Base-by-base conservation (phyloP, 78 protist species). In the Tieghemostelium lacteum region DNA sequence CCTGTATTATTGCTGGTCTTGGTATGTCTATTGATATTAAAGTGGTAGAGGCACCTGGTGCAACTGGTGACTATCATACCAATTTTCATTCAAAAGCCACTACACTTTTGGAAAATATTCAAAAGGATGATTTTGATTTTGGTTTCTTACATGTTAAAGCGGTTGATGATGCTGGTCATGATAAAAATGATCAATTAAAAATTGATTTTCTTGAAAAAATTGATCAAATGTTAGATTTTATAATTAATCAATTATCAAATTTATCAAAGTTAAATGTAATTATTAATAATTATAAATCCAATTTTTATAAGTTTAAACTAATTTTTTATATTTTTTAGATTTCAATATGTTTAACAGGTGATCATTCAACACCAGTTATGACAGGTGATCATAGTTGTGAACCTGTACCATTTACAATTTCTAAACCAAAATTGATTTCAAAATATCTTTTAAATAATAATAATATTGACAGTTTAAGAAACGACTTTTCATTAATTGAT, bases 81-180 rank as follows among this genome's bases (percentile, higher is more conserved):
- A 88, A 96, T 34, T 73, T 95, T 50, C 33, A 72, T 24, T 37
- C 94, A 37, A 96, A 96, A 70, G 96, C 92, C 16, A 45, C 31
- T 26, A 80, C 91, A 0, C 69, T 74, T 12, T 39, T 69, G 24
- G 65, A 72, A 6, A 29, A 57, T 50, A 8, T 96, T 8, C 40
- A 24, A 4, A 37, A 50, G 20, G 80, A 57, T 17, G 5, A 28
- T 28, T 94, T 63, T 54, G 78, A 95, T 3, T 78, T 95, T 52
- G 96, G 95, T 4, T 96, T 96, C 76, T 49, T 92, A 26, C 98
- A 96, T 63, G 72, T 96, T 45, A 96, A 96, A 78, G 97, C 93
- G 0, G 96, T 94, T 1, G 98, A 96, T 57, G 97, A 95, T 63
- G 87, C 97, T 1, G 94, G 97, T 29, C 97, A 95, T 52, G 97